phyloP scores from a whole-genome alignment of 441 rosid genomes.

The Adansonia rubrostipa region DNA sequence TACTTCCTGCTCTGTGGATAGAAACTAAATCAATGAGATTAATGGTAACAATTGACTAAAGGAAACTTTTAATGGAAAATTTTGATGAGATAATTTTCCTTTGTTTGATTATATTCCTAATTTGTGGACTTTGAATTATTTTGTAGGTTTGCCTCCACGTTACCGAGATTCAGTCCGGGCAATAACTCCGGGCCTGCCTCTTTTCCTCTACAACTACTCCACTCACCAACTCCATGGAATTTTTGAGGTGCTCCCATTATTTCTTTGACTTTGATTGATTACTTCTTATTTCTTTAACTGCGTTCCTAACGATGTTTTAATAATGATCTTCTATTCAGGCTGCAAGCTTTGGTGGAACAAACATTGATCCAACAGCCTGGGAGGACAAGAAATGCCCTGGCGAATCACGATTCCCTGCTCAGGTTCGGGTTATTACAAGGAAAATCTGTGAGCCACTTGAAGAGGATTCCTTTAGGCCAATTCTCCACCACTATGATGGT shows the following conservation, averaged over 20 bases:
- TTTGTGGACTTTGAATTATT: neutral
- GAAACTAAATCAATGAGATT: neutral
- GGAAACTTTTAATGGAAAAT: neutral
- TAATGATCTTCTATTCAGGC: conserved; percentile 52
- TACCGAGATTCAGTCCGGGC: conserved; percentile 95
- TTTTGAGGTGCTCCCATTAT: conserved; percentile 57
- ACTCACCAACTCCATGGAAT: conserved; percentile 98
- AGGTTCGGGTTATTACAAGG: conserved; percentile 86
- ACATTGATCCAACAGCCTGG: conserved; percentile 91
- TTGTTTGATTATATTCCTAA: neutral
- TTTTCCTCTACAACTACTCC: conserved; percentile 96
- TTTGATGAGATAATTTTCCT: neutral
- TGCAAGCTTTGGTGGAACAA: conserved; percentile 90
- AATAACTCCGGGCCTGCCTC: conserved; percentile 96
- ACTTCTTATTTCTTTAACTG: neutral
- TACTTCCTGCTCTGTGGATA: neutral
- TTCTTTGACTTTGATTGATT: neutral
- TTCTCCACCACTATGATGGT: conserved; percentile 97
- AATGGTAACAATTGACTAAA: neutral
- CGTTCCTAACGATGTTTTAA: neutral
- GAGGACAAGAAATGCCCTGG: conserved; percentile 94
- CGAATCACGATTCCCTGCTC: conserved; percentile 97
- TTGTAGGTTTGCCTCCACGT: conserved; percentile 86
- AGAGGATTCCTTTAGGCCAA: conserved; percentile 96
- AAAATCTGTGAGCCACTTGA: conserved; percentile 85